phyloP scores from a whole-genome alignment of 2,329 filamentous ascomycete species.

The Pezicula carpinea region DNA sequence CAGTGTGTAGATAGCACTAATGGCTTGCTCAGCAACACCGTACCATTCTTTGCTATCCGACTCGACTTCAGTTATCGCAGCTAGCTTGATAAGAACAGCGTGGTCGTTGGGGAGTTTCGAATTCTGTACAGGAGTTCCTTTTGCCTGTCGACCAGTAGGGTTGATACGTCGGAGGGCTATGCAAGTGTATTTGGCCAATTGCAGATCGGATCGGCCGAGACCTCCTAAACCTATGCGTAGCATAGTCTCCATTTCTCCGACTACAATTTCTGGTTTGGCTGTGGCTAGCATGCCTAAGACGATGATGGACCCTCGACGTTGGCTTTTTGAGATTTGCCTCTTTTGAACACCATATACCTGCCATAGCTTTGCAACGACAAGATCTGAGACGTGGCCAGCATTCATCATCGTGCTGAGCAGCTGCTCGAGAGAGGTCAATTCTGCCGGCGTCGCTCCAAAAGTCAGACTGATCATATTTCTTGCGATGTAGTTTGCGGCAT shows the following conservation, averaged over 20 bases:
- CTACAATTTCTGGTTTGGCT: conserved; percentile 86
- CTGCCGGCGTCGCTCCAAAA: conserved; percentile 89
- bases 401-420: conserved; percentile 98
- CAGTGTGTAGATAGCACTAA: conserved; percentile 89
- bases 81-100: conserved; percentile 75
- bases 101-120: conserved; percentile 88
- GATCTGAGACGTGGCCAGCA: conserved; percentile 76
- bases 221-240: conserved; percentile 81
- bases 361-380: conserved; percentile 90
- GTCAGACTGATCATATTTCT: conserved; percentile 99
- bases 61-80: conserved; percentile 77
- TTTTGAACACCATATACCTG: conserved; percentile 94
- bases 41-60: conserved; percentile 95
- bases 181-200: conserved; percentile 91
- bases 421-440: conserved; percentile 92
- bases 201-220: conserved; percentile 76
- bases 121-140: conserved; percentile 63
- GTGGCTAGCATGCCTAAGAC: conserved; percentile 94
- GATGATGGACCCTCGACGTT: conserved; percentile 90
- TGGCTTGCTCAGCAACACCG: conserved; percentile 91
- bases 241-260: conserved; percentile 93
- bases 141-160: conserved; percentile 73
- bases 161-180: conserved; percentile 90
- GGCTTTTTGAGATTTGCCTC: conserved; percentile 85
- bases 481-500: conserved; percentile 91